A percentile compares a stretch with the other conserved stretches of the same genome.
phyloP scores from a whole-genome alignment of 305 asterid genomes.

The Salvia sclarea region DNA sequence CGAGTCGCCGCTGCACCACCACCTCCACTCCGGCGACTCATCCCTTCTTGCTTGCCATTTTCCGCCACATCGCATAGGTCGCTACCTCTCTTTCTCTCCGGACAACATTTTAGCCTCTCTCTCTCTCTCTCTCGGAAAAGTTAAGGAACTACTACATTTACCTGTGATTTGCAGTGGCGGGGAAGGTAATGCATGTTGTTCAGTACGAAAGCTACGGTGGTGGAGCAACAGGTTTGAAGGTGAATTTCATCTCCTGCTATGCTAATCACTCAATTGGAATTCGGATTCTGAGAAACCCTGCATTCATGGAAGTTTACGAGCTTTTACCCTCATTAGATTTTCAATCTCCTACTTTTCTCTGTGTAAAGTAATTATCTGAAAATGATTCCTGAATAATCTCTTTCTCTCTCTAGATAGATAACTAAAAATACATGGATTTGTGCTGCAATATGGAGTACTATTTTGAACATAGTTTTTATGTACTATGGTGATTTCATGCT shows the following conservation, averaged over 20 bases:
- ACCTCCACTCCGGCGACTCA: too few species aligned
- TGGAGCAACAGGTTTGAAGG: slow-evolving; percentile 64
- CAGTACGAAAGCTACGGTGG: slow-evolving; percentile 58
- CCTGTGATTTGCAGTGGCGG: slow-evolving; percentile 40
- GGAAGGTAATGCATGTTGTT: slow-evolving; percentile 59
- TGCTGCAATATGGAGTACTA: background rate
- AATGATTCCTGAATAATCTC: background rate
- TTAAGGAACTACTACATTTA: background rate
- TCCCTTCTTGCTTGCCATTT: background rate
- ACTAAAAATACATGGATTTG: background rate
- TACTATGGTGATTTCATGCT: background rate
- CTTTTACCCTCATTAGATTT: background rate
- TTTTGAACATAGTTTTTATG: background rate
- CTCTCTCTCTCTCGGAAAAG: background rate
- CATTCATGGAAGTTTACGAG: too few species aligned
- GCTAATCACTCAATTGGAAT: background rate
- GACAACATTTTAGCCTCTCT: background rate
- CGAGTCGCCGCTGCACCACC: too few species aligned
- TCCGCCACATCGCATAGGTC: slow-evolving; percentile 3
- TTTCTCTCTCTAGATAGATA: background rate
- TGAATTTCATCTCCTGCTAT: slow-evolving; percentile 21
- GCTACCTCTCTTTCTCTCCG: background rate
- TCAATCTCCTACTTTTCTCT: background rate
- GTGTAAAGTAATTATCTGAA: background rate
- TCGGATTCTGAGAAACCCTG: slow-evolving; percentile 14